Evolutionary conservation across 768 basidiomycete species (phyloP).

Genomic region (Sporobolomyces phaffii): DNA sequence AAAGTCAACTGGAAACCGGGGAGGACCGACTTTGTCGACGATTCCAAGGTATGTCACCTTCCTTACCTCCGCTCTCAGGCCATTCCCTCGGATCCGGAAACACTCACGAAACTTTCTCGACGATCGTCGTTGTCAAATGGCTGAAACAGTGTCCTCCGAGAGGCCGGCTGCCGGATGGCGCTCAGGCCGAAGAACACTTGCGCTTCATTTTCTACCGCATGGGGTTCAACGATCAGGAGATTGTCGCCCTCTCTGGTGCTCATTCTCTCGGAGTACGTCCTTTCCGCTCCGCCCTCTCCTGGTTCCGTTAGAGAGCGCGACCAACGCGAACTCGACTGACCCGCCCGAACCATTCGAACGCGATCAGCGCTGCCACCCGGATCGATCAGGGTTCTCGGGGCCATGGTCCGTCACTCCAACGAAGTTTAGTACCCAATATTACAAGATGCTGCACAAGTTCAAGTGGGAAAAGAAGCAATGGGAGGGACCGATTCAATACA

Average conservation of each 20-base stretch:
- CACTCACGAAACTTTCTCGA: too few species aligned
- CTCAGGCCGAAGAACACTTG: conserved; percentile 76
- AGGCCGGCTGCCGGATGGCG: conserved; percentile 49
- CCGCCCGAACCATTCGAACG: not conserved
- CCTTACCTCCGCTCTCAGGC: not conserved
- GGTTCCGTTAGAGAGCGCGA: too few species aligned
- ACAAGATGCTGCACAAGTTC: conserved; percentile 37
- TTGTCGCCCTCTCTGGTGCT: conserved; percentile 69
- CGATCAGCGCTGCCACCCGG: conserved; percentile 64
- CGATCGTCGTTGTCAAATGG: too few species aligned
- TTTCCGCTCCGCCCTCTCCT: not conserved
- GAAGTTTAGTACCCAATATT: conserved; percentile 36
- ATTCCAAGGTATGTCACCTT: conserved; percentile 7
- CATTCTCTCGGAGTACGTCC: conserved; percentile 74
- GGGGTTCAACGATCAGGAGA: conserved; percentile 97
- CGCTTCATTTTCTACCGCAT: conserved; percentile 77
- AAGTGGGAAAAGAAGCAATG: conserved; percentile 35
- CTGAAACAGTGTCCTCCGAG: conserved; percentile 38
- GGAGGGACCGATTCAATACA: conserved; percentile 31
- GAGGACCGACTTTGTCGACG: conserved; percentile 59
- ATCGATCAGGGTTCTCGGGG: conserved; percentile 76
- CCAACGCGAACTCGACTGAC: not conserved
- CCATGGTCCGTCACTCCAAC: conserved; percentile 56
- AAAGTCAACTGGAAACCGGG: conserved; percentile 90
- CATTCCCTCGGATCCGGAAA: too few species aligned